A percentile compares a stretch with the other conserved stretches of the same genome.
Evolutionary conservation across 306 rosid genomes (phyloP).

Genomic region (Citrullus amarus): DNA sequence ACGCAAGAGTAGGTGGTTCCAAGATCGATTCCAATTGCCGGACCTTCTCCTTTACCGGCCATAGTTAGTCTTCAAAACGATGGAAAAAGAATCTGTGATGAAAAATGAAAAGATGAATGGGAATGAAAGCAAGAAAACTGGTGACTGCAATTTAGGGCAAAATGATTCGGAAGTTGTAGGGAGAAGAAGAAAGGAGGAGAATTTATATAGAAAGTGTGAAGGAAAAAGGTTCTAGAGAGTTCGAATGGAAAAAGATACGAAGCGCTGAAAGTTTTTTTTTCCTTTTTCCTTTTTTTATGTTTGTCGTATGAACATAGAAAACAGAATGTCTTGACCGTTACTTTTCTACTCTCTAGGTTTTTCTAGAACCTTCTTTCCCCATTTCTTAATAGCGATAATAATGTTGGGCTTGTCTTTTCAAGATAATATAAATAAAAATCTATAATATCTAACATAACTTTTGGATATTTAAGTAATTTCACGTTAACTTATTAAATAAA

Average conservation of each 20-base stretch:
- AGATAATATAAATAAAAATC: no score
- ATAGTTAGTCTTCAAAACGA: conserved; percentile 8
- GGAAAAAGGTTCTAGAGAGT: conserved; percentile 1
- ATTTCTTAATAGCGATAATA: no score
- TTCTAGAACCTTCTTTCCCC: neutral
- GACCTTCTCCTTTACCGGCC: conserved; percentile 53
- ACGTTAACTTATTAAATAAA: no score
- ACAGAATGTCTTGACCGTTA: neutral
- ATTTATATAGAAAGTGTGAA: neutral
- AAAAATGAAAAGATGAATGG: neutral
- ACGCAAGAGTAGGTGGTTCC: conserved; percentile 62
- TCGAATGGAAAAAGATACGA: neutral
- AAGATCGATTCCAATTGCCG: conserved; percentile 58
- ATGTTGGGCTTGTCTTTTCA: no score
- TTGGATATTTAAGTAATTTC: no score
- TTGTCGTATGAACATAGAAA: neutral
- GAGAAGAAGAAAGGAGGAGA: neutral
- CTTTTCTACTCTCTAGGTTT: neutral
- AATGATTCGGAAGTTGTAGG: neutral
- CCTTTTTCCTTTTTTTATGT: neutral
- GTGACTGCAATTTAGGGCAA: neutral
- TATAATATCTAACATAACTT: no score
- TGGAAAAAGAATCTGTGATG: neutral
- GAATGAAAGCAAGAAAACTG: neutral
- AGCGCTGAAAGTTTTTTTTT: no score